Evolutionary conservation across 169 alveolate genomes (phyloP).

Genomic region (Babesia bigemina): DNA sequence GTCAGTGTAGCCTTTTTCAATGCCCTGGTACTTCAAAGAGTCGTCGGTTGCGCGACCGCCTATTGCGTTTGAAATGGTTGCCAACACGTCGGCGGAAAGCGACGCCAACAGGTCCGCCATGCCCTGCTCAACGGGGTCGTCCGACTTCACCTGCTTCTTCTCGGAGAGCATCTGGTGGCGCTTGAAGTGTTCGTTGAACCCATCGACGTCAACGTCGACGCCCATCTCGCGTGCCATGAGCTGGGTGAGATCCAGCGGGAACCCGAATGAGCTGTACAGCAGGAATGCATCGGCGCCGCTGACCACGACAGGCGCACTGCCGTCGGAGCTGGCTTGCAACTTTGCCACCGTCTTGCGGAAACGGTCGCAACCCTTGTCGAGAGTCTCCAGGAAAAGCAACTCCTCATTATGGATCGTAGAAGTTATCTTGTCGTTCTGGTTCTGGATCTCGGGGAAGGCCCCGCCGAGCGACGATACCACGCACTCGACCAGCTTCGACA

Average conservation of each 20-base stretch:
- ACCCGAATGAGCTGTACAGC: constrained; percentile 90
- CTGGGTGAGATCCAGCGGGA: constrained; percentile 91
- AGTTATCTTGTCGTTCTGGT: constrained; percentile 79
- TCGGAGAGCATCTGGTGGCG: constrained; percentile 82
- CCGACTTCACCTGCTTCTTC: constrained; percentile 57
- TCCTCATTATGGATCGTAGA: constrained; percentile 83
- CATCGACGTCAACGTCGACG: constrained; percentile 79
- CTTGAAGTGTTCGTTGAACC: constrained; percentile 80
- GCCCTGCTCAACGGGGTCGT: constrained; percentile 56
- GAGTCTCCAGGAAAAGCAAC: constrained; percentile 82
- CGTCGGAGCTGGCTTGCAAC: constrained; percentile 36
- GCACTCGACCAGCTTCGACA: constrained; percentile 83
- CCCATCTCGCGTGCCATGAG: constrained; percentile 89
- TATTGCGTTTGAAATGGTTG: constrained; percentile 44
- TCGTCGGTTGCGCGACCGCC: constrained; percentile 65
- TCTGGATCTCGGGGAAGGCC: constrained; percentile 83
- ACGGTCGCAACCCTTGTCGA: constrained; percentile 84
- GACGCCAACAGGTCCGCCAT: constrained; percentile 54
- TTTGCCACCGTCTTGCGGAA: constrained; percentile 71
- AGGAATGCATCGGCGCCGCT: constrained; percentile 86
- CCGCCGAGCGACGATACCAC: constrained; percentile 83
- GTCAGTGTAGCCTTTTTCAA: constrained; percentile 3
- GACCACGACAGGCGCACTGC: constrained; percentile 32
- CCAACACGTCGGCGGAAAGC: constrained; percentile 75
- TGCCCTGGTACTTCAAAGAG: constrained; percentile 61